These are phyloP conservation scores for Podospora conica DNA, from an alignment of 495 filamentous ascomycete genomes.

Conservation along the genomic window DNA sequence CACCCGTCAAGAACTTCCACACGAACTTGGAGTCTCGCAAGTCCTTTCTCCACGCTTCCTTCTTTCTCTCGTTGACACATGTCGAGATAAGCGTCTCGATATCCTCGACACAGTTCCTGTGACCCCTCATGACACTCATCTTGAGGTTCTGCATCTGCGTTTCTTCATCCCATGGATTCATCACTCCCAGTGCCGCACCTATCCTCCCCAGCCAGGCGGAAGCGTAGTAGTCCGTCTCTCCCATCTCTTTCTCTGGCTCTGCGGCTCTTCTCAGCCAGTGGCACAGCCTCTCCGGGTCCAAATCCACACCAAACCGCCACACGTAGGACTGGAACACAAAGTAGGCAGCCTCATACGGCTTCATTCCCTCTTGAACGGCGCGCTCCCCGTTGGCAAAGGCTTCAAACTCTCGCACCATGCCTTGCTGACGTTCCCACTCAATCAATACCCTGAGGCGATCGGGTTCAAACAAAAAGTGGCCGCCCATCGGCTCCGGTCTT, in stretches of 20 bases:
- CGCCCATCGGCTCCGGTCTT: not conserved
- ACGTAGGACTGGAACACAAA: constrained; percentile 12
- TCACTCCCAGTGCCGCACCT: constrained; percentile 1
- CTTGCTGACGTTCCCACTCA: constrained; percentile 6
- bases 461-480: constrained; percentile 8
- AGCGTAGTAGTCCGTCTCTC: constrained; percentile 3
- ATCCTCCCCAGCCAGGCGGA: constrained; percentile 10
- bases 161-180: constrained; percentile 6
- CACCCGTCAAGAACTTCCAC: not conserved
- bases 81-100: not conserved
- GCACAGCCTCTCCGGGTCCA: constrained; percentile 1
- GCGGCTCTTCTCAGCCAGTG: constrained; percentile 9
- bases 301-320: constrained; percentile 1
- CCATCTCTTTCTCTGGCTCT: not conserved
- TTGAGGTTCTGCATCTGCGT: constrained; percentile 6
- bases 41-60: not conserved
- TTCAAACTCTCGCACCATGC: constrained; percentile 8
- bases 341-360: not conserved
- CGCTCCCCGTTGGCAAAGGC: not conserved
- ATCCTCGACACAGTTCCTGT: constrained; percentile 6
- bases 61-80: not conserved
- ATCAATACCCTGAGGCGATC: not conserved
- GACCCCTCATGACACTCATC: constrained; percentile 1
- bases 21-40: not conserved
- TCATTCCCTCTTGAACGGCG: not conserved